Conservation (phyloP, 2,329 filamentous ascomycete genomes). For the Seiridium cupressi region DNA sequence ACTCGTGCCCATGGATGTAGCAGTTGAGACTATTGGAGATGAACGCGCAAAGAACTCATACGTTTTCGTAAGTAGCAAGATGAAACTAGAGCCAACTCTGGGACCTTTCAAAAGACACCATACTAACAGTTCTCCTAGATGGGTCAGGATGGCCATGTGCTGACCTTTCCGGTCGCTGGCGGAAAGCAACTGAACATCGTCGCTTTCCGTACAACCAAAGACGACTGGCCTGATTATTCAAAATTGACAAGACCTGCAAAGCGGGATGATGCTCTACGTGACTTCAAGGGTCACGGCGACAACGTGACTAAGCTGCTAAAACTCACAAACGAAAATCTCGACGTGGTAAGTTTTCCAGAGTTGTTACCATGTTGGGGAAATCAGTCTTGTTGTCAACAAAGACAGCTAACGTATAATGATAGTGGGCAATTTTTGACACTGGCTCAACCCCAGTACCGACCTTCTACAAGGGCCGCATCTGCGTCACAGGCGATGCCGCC, state of each 20-base stretch:
- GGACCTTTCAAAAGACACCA: not conserved
- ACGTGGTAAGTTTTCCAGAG: not conserved
- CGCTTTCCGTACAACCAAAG: slow-evolving; percentile 32
- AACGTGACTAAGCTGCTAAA: not conserved
- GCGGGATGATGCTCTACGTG: slow-evolving; percentile 29
- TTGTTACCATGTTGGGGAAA: not conserved
- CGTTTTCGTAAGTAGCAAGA: slow-evolving; percentile 13
- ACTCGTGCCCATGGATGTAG: slow-evolving; percentile 47
- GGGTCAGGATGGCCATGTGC: slow-evolving; percentile 50
- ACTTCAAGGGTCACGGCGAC: slow-evolving; percentile 32
- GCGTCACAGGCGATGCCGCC: slow-evolving; percentile 4
- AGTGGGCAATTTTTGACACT: slow-evolving; percentile 10
- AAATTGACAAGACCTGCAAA: slow-evolving; percentile 23
- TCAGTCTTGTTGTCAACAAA: no score
- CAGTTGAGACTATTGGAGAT: slow-evolving; percentile 46
- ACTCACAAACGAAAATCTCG: slow-evolving; percentile 1
- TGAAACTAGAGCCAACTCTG: no score
- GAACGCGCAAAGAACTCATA: slow-evolving; percentile 27
- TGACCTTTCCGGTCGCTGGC: slow-evolving; percentile 58
- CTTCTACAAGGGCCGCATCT: slow-evolving; percentile 1
- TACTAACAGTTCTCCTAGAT: slow-evolving; percentile 13
- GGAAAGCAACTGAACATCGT: slow-evolving; percentile 53
- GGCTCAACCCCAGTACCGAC: slow-evolving; percentile 2
- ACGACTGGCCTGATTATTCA: slow-evolving; percentile 26
- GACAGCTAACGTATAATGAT: no score